A percentile compares a stretch with the other conserved stretches of the same genome.
Conservation (phyloP, 495 filamentous ascomycete genomes). For the Friedmanniomyces simplex region DNA sequence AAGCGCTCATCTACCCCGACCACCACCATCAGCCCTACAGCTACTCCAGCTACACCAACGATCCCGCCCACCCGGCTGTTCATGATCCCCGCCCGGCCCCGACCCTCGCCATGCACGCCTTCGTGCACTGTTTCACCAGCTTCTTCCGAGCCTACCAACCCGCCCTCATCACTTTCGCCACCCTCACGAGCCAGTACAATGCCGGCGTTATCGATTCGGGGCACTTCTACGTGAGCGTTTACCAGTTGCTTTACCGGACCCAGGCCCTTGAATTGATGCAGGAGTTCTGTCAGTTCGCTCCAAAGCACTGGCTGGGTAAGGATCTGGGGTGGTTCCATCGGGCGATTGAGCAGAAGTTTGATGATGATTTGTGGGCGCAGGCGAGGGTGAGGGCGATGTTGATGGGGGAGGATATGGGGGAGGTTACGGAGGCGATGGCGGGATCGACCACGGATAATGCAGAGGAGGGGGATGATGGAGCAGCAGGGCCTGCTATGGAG, state of each 20-base stretch:
- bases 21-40: too few relatives aligned
- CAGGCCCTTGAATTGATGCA: background rate
- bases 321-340: background rate
- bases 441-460: too few relatives aligned
- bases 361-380: background rate
- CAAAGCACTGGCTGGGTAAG: background rate
- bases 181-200: background rate
- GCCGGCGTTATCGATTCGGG: background rate
- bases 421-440: background rate
- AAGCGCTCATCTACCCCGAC: too few relatives aligned
- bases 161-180: background rate
- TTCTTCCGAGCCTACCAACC: background rate
- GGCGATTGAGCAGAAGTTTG: background rate
- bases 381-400: background rate
- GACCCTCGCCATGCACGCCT: background rate
- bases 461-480: background rate
- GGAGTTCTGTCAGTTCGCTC: background rate
- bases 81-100: background rate
- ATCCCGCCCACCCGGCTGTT: background rate
- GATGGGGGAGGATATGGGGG: background rate
- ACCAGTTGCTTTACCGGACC: background rate
- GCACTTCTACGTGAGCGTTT: background rate
- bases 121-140: background rate
- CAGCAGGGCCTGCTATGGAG: background rate
- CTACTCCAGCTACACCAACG: too few relatives aligned